Conservation (phyloP, 1,284 basidiomycete genomes). For the Marasmius sp. region DNA sequence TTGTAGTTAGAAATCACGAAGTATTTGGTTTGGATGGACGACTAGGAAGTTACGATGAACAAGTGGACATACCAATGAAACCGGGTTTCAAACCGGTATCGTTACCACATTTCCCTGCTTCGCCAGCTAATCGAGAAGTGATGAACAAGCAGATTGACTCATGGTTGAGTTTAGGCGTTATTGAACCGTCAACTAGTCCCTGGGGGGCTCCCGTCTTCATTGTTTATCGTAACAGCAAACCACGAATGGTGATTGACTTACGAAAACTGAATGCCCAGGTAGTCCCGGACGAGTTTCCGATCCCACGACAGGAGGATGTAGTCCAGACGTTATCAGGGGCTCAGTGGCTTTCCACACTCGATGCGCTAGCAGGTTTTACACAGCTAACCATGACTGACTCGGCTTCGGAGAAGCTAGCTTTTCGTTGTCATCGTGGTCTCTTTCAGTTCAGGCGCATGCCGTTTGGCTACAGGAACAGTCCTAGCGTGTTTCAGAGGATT, state of each 20-base stretch:
- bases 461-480: conserved; percentile 28
- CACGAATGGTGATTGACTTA: conserved; percentile 27
- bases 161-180: conserved; percentile 23
- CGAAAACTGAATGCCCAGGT: conserved; percentile 21
- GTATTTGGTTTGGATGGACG: no score
- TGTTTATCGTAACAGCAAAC: conserved; percentile 25
- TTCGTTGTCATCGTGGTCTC: conserved; percentile 25
- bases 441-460: conserved; percentile 29
- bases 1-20: no score
- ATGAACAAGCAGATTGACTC: conserved; percentile 27
- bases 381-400: conserved; percentile 22
- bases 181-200: conserved; percentile 28
- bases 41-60: no score
- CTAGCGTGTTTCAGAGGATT: conserved; percentile 13
- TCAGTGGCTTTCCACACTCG: conserved; percentile 23
- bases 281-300: conserved; percentile 28
- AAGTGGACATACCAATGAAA: no score
- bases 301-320: conserved; percentile 28
- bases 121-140: conserved; percentile 24
- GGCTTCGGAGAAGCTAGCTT: conserved; percentile 24
- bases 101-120: conserved; percentile 22
- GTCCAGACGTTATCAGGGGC: conserved; percentile 22
- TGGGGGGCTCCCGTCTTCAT: no score
- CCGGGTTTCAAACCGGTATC: no score
- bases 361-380: conserved; percentile 27